Evolutionary conservation across 164 flowering plant species (phyloP).

Genomic region (Vitis riparia): DNA sequence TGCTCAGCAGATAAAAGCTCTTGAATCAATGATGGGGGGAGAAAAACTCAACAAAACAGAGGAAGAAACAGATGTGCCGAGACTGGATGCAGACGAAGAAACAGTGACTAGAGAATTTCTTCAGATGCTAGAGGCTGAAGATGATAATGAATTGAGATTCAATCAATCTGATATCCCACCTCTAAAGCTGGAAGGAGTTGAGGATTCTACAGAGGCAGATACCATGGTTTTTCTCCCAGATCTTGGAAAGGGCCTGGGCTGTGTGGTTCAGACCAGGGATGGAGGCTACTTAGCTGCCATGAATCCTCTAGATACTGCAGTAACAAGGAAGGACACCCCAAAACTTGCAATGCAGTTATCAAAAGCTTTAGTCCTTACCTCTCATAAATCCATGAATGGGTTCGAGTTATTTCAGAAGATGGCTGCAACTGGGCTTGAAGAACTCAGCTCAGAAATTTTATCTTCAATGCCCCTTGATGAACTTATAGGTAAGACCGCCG

Average conservation of each 20-base stretch:
- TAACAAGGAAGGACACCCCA: constrained; percentile 69
- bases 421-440: constrained; percentile 66
- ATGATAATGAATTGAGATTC: constrained; percentile 22
- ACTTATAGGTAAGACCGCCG: constrained; percentile 80
- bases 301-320: constrained; percentile 61
- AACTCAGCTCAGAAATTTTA: constrained; percentile 52
- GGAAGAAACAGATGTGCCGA: constrained; percentile 50
- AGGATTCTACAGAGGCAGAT: constrained; percentile 36
- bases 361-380: constrained; percentile 57
- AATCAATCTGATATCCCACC: constrained; percentile 24
- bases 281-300: constrained; percentile 84
- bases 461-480: constrained; percentile 76
- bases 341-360: constrained; percentile 92
- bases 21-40: constrained; percentile 70
- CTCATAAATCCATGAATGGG: constrained; percentile 41
- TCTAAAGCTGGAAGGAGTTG: constrained; percentile 27
- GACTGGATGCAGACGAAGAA: constrained; percentile 87
- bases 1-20: constrained; percentile 89
- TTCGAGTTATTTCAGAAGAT: constrained; percentile 71
- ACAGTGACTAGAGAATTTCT: constrained; percentile 86
- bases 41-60: constrained; percentile 36
- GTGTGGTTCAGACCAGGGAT: constrained; percentile 84
- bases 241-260: constrained; percentile 82
- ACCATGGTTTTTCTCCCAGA: constrained; percentile 59
- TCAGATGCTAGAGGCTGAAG: constrained; percentile 82